Percentiles rank a stretch among this genome's conserved stretches.
Evolutionary conservation across 257 asterid genomes (phyloP).

Genomic region (Petunia secreta): DNA sequence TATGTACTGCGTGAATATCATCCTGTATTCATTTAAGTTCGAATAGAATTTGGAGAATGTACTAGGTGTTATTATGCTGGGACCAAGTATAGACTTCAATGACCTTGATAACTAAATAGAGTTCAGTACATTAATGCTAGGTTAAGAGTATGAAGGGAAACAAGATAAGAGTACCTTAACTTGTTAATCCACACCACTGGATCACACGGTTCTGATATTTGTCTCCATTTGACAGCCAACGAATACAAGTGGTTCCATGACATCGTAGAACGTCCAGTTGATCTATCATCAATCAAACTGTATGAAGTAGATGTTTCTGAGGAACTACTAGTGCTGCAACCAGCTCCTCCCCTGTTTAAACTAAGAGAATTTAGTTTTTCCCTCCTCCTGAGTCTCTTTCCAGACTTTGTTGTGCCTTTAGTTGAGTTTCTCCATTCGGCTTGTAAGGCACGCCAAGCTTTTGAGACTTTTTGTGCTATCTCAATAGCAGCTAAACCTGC

Average conservation of each 20-base stretch:
- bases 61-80: slow-evolving; percentile 18
- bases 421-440: slow-evolving; percentile 77
- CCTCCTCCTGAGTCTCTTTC: slow-evolving; percentile 73
- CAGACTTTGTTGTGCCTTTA: slow-evolving; percentile 72
- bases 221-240: slow-evolving; percentile 97
- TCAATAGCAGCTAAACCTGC: slow-evolving; percentile 99
- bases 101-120: slow-evolving; percentile 1
- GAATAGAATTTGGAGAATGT: not conserved
- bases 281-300: slow-evolving; percentile 65
- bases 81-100: slow-evolving; percentile 21
- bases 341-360: slow-evolving; percentile 98
- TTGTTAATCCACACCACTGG: slow-evolving; percentile 95
- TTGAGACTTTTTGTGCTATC: slow-evolving; percentile 92
- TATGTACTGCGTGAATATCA: not conserved
- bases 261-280: slow-evolving; percentile 70
- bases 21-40: slow-evolving; percentile 1
- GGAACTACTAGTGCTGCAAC: slow-evolving; percentile 90
- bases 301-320: slow-evolving; percentile 57
- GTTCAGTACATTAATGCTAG: slow-evolving; percentile 8
- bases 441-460: slow-evolving; percentile 91
- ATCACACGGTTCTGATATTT: slow-evolving; percentile 97
- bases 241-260: slow-evolving; percentile 86
- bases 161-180: slow-evolving; percentile 61
- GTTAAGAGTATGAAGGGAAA: slow-evolving; percentile 24
- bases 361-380: slow-evolving; percentile 67